Evolutionary conservation across 2,329 filamentous ascomycete genomes (phyloP), one percentile per base, ranked within the genome.

Genomic region (Aspergillus brunneoviolaceus): DNA sequence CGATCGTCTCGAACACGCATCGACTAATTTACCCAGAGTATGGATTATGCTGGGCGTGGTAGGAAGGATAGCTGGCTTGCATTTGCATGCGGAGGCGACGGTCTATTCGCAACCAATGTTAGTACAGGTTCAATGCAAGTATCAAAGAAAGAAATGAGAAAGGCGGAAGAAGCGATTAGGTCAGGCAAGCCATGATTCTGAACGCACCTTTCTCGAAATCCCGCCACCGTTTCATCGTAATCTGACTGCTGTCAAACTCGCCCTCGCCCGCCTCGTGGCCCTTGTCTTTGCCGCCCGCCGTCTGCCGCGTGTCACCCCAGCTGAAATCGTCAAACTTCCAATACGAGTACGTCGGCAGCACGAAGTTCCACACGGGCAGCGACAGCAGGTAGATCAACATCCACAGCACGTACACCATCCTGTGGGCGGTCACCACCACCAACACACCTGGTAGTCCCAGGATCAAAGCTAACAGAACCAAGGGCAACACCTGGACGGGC

Each of bases 281-380:
- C 79, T 94, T 95, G 82, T 94, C 89, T 80, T 90, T 91, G 72
- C 96, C 94, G 29, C 93, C 93, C 0, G 89, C 91, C 47, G 94
- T 96, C 85, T 98, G 96, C 63, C 95, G 87, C 58, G 95, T 99
- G 65, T 99, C 96, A 71, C 95, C 95, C 95, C 95, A 99, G 59
- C 91, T 96, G 82, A 99, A 99, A 81, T 99, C 95, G 75, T 99
- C 95, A 75, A 99, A 99, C 80, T 99, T 98, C 95, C 95, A 99
- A 82, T 94, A 99, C 3, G 95, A 90, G 74, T 99, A 99, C 7
- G 87, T 86, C 0, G 95, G 95, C 9, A 99, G 87, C 42, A 99
- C 84, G 75, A 99, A 96, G 78, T 99, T 99, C 95, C 95, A 99
- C 60, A 99, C 85, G 0, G 96, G 96, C 1, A 99, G 86, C 1